Evolutionary conservation across 345 rosid genomes (phyloP).

Genomic region (Combretum micranthum): DNA sequence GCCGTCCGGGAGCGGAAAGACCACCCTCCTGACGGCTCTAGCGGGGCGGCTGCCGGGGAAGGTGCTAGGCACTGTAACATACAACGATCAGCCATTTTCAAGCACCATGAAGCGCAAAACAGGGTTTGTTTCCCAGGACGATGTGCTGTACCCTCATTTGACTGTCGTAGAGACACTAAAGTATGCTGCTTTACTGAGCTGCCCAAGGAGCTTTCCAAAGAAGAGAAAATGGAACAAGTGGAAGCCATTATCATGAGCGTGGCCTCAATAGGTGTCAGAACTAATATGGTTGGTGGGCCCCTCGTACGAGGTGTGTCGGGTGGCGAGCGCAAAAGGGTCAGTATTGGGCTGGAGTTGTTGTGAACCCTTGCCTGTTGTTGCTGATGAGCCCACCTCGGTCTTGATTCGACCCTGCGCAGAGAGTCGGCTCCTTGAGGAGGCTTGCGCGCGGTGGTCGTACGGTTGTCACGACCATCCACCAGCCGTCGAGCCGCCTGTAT

Average conservation of each 20-base stretch:
- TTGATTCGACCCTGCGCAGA: conserved; percentile 83
- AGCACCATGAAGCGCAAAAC: conserved; percentile 72
- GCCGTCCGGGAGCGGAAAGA: conserved; percentile 94
- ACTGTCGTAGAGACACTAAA: conserved; percentile 76
- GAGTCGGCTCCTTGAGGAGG: conserved; percentile 45
- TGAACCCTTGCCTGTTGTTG: conserved; percentile 77
- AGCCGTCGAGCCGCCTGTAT: conserved; percentile 80
- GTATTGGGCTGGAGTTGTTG: conserved; percentile 89
- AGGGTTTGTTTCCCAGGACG: conserved; percentile 83
- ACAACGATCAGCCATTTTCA: conserved; percentile 56
- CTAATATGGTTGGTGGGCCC: conserved; percentile 66
- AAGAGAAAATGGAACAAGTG: conserved; percentile 65
- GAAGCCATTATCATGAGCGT: conserved; percentile 53
- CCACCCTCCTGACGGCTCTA: conserved; percentile 75
- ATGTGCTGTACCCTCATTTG: conserved; percentile 76
- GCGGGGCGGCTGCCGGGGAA: conserved; percentile 73
- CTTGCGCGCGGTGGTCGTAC: conserved; percentile 78
- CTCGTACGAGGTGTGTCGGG: conserved; percentile 77
- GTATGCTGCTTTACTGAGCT: conserved; percentile 68
- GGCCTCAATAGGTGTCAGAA: conserved; percentile 60
- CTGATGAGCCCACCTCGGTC: conserved; percentile 87
- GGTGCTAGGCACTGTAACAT: conserved; percentile 54
- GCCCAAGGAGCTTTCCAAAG: conserved; percentile 47
- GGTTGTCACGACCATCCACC: conserved; percentile 77
- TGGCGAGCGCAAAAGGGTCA: conserved; percentile 87